Percentiles rank a stretch among this genome's conserved stretches.
These are phyloP conservation scores for Limonium bicolor DNA, from an alignment of 148 eudicot genomes.

Conservation along the genomic window DNA sequence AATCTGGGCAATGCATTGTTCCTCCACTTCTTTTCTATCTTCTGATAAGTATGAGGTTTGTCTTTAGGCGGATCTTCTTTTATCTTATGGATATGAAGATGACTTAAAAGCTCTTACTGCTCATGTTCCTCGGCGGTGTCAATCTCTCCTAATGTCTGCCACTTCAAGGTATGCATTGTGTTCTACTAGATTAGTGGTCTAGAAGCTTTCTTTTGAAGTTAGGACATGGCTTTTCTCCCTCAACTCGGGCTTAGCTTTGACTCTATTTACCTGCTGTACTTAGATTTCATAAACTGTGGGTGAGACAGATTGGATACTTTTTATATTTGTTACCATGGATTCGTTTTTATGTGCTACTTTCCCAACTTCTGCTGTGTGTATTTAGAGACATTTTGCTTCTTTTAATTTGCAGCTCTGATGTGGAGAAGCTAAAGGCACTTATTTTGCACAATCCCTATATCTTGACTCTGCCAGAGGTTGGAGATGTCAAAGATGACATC, in stretches of 20 bases:
- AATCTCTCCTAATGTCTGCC: conserved; percentile 96
- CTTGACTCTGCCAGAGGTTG: conserved; percentile 69
- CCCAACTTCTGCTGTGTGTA: background rate
- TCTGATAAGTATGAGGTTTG: conserved; percentile 1
- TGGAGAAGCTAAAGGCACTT: conserved; percentile 80
- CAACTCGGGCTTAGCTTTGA: too few species aligned
- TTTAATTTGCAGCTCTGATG: conserved; percentile 61
- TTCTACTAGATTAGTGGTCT: background rate
- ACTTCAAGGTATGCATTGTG: conserved; percentile 52
- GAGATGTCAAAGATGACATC: conserved; percentile 64
- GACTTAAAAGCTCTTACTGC: conserved; percentile 62
- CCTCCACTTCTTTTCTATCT: background rate
- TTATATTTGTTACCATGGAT: too few species aligned
- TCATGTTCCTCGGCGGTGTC: conserved; percentile 76
- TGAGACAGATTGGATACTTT: background rate
- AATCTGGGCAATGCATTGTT: conserved; percentile 1
- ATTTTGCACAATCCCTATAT: conserved; percentile 76
- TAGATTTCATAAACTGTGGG: too few species aligned
- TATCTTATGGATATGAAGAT: conserved; percentile 84
- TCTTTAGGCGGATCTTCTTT: conserved; percentile 88
- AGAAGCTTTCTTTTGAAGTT: background rate
- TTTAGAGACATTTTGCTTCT: background rate
- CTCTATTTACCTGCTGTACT: too few species aligned
- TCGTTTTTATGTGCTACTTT: background rate
- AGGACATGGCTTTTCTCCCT: too few species aligned